These are phyloP conservation scores for Daldinia eschscholtzii DNA, from an alignment of 2,329 filamentous ascomycete genomes.

Conservation along the genomic window DNA sequence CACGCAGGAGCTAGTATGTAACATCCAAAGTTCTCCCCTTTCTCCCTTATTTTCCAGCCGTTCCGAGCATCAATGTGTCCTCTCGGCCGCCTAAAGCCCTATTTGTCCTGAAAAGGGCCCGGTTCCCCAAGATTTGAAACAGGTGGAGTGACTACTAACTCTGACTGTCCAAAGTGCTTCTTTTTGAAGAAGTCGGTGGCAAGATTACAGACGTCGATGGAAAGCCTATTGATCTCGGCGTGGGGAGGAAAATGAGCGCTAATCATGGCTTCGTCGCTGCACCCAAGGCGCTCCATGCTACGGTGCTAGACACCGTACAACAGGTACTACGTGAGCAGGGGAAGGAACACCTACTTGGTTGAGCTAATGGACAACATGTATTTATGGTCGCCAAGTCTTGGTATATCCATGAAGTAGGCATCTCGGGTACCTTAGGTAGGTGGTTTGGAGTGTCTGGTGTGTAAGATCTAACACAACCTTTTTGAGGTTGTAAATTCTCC, in stretches of 20 bases:
- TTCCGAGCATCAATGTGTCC: neutral
- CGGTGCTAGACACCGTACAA: slow-evolving; percentile 58
- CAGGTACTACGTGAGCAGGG: slow-evolving; percentile 53
- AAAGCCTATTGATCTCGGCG: slow-evolving; percentile 62
- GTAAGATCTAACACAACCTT: neutral
- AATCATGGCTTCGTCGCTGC: slow-evolving; percentile 71
- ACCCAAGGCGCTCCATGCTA: slow-evolving; percentile 58
- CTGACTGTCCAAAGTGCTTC: slow-evolving; percentile 55
- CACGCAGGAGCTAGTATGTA: slow-evolving; percentile 65
- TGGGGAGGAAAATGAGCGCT: slow-evolving; percentile 61
- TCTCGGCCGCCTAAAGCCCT: neutral
- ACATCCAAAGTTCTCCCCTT: neutral
- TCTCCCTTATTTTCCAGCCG: neutral
- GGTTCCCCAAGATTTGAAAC: neutral
- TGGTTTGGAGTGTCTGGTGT: too few relatives aligned
- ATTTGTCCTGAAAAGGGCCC: neutral
- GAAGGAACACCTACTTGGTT: slow-evolving; percentile 52
- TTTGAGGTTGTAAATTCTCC: neutral
- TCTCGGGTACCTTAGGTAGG: neutral
- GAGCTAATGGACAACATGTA: neutral
- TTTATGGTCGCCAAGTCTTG: neutral
- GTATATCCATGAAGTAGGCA: neutral
- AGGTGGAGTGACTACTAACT: neutral
- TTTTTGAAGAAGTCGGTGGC: slow-evolving; percentile 69
- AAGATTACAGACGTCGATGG: slow-evolving; percentile 68